Base-by-base conservation (phyloP, 805 yeast species). In the Saccharomycopsis microspora region DNA sequence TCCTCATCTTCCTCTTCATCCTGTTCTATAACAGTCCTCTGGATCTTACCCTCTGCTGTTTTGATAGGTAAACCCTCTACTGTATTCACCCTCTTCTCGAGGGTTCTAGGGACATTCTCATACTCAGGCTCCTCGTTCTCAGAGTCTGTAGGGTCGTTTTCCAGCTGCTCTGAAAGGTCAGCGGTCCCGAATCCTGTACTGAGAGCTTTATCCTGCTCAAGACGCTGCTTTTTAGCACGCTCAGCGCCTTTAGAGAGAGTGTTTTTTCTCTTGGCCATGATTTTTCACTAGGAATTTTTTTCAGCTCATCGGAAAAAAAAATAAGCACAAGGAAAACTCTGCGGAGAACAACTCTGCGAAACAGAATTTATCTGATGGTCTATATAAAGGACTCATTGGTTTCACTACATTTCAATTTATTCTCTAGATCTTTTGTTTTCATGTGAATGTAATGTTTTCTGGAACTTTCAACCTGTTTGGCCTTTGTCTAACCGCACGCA, bases 1-100 rank as follows among this genome's bases (percentile, higher is more conserved):
- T 49, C 49, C 29, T 49, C 52, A 4, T 36, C 50, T 32, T 55
- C 61, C 32, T 54, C 58, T 41, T 52, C 57, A 3, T 43, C 39
- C 31, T 43, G 57, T 51, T 62, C 67, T 56, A 66, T 68, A 54
- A 76, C 60, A 5, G 80, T 85, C 57, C 95, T 71, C 62, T 81
- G 76, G n/a, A 90, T 69, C 45, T 69, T 72, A 47, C 96, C 96
- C 53, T 78, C 85, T 10, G 72, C 70, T 4, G 71, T 68, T 57
- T 82, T 84, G 46, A 89, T 85, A 0, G 97, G 97, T 47, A 90
- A 70, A 7, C 83, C 81, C 59, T 85, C 96, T 4, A 74, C 71
- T 44, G 62, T 45, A 27, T 59, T 66, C 4, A 67, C 69, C 4
- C 68, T 71, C 10, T 8, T 28, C 7, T 64, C 64, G 54, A 78